Conservation (phyloP, 2,329 filamentous ascomycete genomes). For the Waltergamsia citrina region DNA sequence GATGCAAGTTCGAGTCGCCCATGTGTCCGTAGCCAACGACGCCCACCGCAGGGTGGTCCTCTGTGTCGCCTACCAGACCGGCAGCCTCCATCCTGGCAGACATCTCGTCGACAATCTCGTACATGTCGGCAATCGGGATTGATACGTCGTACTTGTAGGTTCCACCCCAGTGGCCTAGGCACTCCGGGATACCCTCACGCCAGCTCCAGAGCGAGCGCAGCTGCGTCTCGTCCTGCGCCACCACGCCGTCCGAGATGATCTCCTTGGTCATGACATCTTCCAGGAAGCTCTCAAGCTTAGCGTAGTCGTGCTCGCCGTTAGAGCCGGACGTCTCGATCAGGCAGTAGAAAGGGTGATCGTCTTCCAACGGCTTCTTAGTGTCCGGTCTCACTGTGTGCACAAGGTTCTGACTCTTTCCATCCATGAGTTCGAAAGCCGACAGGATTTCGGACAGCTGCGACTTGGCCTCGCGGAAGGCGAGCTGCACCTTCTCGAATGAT, state of each 20-base stretch:
- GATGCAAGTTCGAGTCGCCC: conserved; percentile 91
- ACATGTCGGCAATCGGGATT: conserved; percentile 81
- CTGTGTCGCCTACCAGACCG: conserved; percentile 68
- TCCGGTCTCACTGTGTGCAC: conserved; percentile 67
- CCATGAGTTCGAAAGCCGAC: conserved; percentile 97
- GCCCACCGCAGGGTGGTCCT: conserved; percentile 69
- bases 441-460: conserved; percentile 86
- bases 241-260: conserved; percentile 79
- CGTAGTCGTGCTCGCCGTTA: conserved; percentile 85
- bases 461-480: conserved; percentile 84
- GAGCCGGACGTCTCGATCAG: conserved; percentile 93
- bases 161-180: conserved; percentile 80
- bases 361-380: conserved; percentile 66
- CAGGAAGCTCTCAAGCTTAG: conserved; percentile 83
- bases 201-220: conserved; percentile 78
- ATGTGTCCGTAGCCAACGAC: conserved; percentile 98
- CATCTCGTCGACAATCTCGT: conserved; percentile 80
- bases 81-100: conserved; percentile 61
- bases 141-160: conserved; percentile 99
- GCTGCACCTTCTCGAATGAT: conserved; percentile 80
- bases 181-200: conserved; percentile 88
- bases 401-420: conserved; percentile 69
- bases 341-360: conserved; percentile 87
- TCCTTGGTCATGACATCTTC: conserved; percentile 86
- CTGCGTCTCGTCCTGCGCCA: conserved; percentile 92